These are phyloP conservation scores for Tetradesmus obliquus DNA, from an alignment of 139 green algal genomes.

Conservation along the genomic window DNA sequence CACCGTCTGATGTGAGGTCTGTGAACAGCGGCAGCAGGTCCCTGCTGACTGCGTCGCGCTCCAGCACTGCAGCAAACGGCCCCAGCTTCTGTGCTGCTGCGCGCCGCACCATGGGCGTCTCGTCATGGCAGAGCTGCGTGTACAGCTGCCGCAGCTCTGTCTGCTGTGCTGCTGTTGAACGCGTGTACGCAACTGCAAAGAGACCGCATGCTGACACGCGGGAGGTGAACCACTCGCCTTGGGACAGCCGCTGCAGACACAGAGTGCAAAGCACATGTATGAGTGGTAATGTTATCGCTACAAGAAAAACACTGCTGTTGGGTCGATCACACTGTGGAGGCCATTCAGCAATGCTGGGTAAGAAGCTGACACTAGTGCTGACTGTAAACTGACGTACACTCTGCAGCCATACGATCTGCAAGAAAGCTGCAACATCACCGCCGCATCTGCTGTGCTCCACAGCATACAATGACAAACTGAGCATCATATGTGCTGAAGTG, in stretches of 20 bases:
- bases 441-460: too few species aligned
- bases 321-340: too few species aligned
- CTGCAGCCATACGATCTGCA: too few species aligned
- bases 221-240: conserved; percentile 97
- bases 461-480: too few species aligned
- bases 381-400: too few species aligned
- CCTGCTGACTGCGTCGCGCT: conserved; percentile 79
- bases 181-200: conserved; percentile 88
- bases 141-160: conserved; percentile 87
- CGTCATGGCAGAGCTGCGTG: conserved; percentile 89
- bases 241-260: conserved; percentile 81
- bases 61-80: conserved; percentile 83
- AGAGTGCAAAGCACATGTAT: conserved; percentile 59
- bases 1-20: conserved; percentile 91
- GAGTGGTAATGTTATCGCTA: too few species aligned
- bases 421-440: too few species aligned
- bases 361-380: too few species aligned
- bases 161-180: conserved; percentile 50
- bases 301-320: too few species aligned
- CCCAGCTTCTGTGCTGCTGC: conserved; percentile 92
- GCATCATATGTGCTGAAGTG: conserved; percentile 50
- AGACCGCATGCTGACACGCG: conserved; percentile 93
- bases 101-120: conserved; percentile 98
- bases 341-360: too few species aligned
- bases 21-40: conserved; percentile 93